These are phyloP conservation scores for Capsicum chinense DNA, from an alignment of 257 asterid genomes.

Conservation along the genomic window DNA sequence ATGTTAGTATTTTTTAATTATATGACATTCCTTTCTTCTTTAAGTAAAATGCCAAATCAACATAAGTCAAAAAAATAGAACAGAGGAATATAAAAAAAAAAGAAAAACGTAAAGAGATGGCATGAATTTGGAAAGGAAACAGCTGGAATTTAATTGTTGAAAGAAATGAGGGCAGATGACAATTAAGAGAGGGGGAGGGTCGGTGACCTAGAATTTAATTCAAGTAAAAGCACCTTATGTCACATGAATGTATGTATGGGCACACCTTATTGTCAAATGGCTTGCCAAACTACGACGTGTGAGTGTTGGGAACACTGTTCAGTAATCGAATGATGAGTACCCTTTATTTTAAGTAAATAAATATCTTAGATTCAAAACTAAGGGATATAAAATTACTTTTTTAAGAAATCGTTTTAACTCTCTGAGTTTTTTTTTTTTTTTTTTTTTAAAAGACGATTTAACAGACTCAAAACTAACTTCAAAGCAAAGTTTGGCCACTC, in stretches of 20 bases:
- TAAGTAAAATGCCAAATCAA: too few relatives aligned
- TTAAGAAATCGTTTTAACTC: not conserved
- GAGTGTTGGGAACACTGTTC: not conserved
- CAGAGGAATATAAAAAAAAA: not conserved
- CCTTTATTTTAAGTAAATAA: too few relatives aligned
- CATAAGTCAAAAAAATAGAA: too few relatives aligned
- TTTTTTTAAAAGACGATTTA: too few relatives aligned
- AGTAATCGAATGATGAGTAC: too few relatives aligned
- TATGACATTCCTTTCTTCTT: too few relatives aligned
- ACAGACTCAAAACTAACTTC: too few relatives aligned
- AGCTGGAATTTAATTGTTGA: not conserved
- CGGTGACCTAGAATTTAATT: slow-evolving; percentile 12
- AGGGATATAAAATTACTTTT: not conserved
- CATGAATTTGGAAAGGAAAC: not conserved
- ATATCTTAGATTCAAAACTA: too few relatives aligned
- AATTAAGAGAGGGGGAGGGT: not conserved
- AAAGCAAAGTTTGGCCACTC: too few relatives aligned
- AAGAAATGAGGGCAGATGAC: not conserved
- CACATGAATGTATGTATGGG: not conserved
- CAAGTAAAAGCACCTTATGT: not conserved
- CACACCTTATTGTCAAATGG: not conserved
- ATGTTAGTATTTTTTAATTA: too few relatives aligned
- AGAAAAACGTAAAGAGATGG: not conserved
- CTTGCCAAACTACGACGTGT: not conserved
- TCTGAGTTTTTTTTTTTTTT: too few relatives aligned